Percentiles rank a stretch among this genome's conserved stretches.
These are phyloP conservation scores for Dryadomyces quercivorus DNA, from an alignment of 2,329 filamentous ascomycete genomes.

Conservation along the genomic window DNA sequence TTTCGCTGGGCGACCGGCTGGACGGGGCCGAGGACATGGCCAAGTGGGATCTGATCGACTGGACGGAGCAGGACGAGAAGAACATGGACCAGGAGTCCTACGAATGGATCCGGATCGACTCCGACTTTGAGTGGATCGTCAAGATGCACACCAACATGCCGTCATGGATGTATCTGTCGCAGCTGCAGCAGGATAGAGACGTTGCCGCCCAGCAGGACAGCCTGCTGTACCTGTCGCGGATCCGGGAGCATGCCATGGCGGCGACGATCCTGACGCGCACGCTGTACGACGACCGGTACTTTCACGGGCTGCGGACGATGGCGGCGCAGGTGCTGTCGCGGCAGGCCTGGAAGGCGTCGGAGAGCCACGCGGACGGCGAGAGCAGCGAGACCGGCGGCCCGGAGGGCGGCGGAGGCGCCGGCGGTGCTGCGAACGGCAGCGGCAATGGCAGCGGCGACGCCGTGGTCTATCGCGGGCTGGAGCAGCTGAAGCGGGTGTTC, in stretches of 20 bases:
- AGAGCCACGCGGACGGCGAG: slow-evolving; percentile 1
- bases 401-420: not conserved
- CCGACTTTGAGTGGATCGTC: slow-evolving; percentile 96
- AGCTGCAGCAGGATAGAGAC: slow-evolving; percentile 92
- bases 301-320: slow-evolving; percentile 80
- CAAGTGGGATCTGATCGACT: slow-evolving; percentile 78
- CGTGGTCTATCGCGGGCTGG: slow-evolving; percentile 25
- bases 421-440: not conserved
- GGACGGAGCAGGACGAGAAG: slow-evolving; percentile 77
- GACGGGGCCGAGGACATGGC: slow-evolving; percentile 69
- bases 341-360: slow-evolving; percentile 39
- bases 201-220: slow-evolving; percentile 77
- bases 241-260: slow-evolving; percentile 63
- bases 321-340: slow-evolving; percentile 68
- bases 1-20: slow-evolving; percentile 82
- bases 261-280: slow-evolving; percentile 85
- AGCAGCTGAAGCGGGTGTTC: slow-evolving; percentile 70
- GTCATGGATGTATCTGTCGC: slow-evolving; percentile 95
- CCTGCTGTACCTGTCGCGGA: slow-evolving; percentile 59
- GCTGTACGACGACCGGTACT: slow-evolving; percentile 83
- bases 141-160: slow-evolving; percentile 72
- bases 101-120: slow-evolving; percentile 96
- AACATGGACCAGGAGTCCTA: slow-evolving; percentile 94
- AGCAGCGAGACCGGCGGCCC: not conserved
- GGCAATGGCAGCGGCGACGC: not conserved